Base-by-base conservation (phyloP, 2,329 filamentous ascomycete genomes). In the Tolypocladium tropicale region DNA sequence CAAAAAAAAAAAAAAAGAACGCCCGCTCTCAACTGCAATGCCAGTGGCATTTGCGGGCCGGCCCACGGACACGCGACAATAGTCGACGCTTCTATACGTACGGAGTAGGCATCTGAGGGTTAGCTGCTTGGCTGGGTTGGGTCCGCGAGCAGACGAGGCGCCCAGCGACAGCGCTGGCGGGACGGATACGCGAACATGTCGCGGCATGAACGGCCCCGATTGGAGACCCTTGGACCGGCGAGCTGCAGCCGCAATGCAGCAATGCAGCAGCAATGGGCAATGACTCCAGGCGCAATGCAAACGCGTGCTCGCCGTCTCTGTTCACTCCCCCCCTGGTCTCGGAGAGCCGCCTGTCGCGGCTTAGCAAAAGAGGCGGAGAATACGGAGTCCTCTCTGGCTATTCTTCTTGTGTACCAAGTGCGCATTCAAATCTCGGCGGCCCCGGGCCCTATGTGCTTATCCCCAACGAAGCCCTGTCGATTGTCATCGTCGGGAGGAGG, bases 181-280 rank as follows among this genome's bases (percentile, higher is more conserved):
- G 43, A 53, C 36, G 57, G 46, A 25, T 33, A 59, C 54, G 54
- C 58, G 58, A 59, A 58, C 52, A 48, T 18, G 54, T 52, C 56
- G 53, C 58, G 56, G 48, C 46, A 41, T 52, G 51, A 52, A 37
- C 56, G 30, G 36, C 52, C 48, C 49, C 54, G 32, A 58, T 59
- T 59, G 57, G 57, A 54, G 52, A 53, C 28, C 11, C 23, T 33
- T 6, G 5, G 37, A 18, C 33, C 48, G 57, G 50, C 30, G 18
- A 34, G 33, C 43, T 55, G 57, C 56, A 55, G 54, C 54, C 43
- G 50, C 50, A 52, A 52, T 52, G 50, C 33, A 52, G 49, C 49
- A 33, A 36, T 43, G 43, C n/a, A 21, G 25, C 50, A 36, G 50
- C 50, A n/a, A 23, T 33, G 32, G 7, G 32, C 50, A 21, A 16